Evolutionary conservation across 768 basidiomycete species (phyloP).

Genomic region (Xerocomellus dryophilus): DNA sequence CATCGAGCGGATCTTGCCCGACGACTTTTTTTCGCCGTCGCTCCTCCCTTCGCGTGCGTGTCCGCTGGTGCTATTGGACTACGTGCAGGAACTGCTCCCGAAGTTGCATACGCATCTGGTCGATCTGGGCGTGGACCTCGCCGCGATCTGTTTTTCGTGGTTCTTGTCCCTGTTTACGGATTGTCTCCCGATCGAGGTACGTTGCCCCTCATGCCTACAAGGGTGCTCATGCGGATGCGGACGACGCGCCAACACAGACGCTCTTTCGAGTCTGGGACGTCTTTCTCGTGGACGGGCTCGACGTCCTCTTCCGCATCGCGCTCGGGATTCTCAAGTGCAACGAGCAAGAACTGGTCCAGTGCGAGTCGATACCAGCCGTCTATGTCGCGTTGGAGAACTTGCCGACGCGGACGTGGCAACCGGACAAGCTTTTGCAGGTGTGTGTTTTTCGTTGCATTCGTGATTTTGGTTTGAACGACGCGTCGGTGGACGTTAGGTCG

Average conservation of each 20-base stretch:
- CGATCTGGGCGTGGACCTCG: conserved; percentile 82
- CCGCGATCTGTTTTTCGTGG: conserved; percentile 98
- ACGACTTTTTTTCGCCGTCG: conserved; percentile 91
- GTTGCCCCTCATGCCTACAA: conserved; percentile 10
- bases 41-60: conserved; percentile 92
- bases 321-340: conserved; percentile 81
- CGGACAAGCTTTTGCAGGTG: conserved; percentile 87
- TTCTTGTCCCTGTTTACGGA: conserved; percentile 95
- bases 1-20: conserved; percentile 83
- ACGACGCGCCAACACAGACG: conserved; percentile 49
- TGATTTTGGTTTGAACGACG: background rate
- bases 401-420: conserved; percentile 91
- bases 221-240: background rate
- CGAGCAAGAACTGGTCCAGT: conserved; percentile 78
- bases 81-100: conserved; percentile 74
- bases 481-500: conserved; percentile 40
- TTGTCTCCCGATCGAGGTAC: conserved; percentile 90
- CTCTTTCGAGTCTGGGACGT: conserved; percentile 96
- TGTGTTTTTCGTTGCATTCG: background rate
- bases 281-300: conserved; percentile 88
- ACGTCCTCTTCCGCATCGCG: conserved; percentile 88
- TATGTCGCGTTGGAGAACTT: conserved; percentile 88
- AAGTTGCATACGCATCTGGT: conserved; percentile 73
- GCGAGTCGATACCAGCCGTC: conserved; percentile 82
- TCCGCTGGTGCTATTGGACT: conserved; percentile 85